phyloP scores from a whole-genome alignment of 345 rosid genomes.

The Geranium brycei region DNA sequence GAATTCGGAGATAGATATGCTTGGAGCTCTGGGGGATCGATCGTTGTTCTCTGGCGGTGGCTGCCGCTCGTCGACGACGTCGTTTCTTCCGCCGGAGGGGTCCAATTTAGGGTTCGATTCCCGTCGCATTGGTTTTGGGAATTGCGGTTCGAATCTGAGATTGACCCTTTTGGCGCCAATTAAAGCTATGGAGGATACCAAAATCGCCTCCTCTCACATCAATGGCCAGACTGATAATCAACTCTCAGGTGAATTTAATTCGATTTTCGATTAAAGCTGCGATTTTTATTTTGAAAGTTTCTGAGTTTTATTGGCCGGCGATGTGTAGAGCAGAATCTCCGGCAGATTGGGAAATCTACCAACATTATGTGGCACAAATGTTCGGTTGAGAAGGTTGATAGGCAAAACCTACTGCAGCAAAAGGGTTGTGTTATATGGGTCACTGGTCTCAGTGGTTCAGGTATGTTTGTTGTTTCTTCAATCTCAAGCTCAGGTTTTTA shows the following conservation, averaged over 20 bases:
- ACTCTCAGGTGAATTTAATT: not conserved
- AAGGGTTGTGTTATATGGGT: conserved; percentile 76
- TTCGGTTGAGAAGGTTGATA: conserved; percentile 41
- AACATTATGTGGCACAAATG: conserved; percentile 61
- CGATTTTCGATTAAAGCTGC: not conserved
- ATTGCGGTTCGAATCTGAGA: conserved; percentile 11
- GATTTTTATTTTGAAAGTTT: not conserved
- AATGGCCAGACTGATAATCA: conserved; percentile 5
- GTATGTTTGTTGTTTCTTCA: conserved; percentile 20
- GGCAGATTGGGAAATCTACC: conserved; percentile 35
- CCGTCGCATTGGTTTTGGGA: not conserved
- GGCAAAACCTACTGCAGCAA: conserved; percentile 51
- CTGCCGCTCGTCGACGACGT: not conserved
- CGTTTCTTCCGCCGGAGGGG: not conserved
- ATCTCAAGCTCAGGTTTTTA: not conserved
- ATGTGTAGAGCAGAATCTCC: conserved; percentile 30
- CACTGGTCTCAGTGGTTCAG: conserved; percentile 83
- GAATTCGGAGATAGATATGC: not conserved
- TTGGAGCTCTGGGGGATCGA: not conserved
- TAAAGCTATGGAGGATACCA: conserved; percentile 35
- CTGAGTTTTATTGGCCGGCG: not conserved
- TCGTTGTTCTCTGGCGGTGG: not conserved
- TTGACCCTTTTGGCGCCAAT: conserved; percentile 21
- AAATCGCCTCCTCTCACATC: conserved; percentile 11
- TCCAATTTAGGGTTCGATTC: not conserved